Evolutionary conservation across 768 basidiomycete species (phyloP).

Genomic region (Russula earlei): DNA sequence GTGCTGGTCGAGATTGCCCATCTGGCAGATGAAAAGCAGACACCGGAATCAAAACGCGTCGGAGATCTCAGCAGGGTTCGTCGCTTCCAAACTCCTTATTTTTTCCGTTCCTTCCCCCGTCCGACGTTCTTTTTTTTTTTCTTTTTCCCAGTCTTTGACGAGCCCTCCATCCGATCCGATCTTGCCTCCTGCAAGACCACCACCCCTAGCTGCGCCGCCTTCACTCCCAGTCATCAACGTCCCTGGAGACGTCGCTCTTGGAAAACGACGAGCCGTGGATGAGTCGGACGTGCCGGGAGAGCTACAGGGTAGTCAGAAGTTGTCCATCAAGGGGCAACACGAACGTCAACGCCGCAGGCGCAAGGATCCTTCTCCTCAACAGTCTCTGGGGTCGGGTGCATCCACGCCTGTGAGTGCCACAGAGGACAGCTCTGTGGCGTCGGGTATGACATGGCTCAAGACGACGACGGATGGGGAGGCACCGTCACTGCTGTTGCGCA

Average conservation of each 20-base stretch:
- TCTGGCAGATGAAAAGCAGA: conserved; percentile 5
- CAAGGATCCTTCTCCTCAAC: neutral
- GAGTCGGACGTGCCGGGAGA: neutral
- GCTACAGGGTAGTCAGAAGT: neutral
- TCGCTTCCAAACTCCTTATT: conserved; percentile 1
- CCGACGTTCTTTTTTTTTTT: neutral
- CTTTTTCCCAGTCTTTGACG: conserved; percentile 6
- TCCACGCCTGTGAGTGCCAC: neutral
- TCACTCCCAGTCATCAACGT: neutral
- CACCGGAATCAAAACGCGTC: conserved; percentile 5
- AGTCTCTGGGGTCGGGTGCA: neutral
- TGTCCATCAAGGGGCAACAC: conserved; percentile 14
- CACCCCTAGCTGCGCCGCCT: neutral
- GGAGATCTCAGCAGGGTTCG: conserved; percentile 20
- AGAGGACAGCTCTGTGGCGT: neutral
- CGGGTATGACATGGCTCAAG: conserved; percentile 5
- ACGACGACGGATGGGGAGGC: conserved; percentile 1
- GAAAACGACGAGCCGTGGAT: neutral
- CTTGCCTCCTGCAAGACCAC: conserved; percentile 1
- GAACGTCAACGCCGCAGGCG: conserved; percentile 4
- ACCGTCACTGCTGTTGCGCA: conserved; percentile 10
- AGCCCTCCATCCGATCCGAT: neutral
- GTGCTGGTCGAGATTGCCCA: conserved; percentile 8
- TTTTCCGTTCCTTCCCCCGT: neutral
- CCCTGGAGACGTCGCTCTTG: neutral